These are phyloP conservation scores for Suillus occidentalis DNA, from an alignment of 768 basidiomycete species.

Conservation along the genomic window DNA sequence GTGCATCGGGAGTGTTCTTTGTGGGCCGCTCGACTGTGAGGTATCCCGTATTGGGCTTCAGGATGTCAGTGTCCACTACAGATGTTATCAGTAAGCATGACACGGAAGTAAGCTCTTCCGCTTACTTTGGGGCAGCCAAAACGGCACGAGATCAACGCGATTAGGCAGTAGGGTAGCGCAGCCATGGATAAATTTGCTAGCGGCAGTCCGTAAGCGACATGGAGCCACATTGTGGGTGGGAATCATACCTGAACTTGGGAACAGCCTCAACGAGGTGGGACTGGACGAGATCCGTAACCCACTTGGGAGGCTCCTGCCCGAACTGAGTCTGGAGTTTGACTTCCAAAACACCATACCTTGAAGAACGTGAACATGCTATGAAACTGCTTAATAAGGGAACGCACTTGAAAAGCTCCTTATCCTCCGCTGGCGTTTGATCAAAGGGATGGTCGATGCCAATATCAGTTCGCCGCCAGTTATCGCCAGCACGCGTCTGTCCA, in stretches of 20 bases:
- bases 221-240: neutral
- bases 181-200: slow-evolving; percentile 92
- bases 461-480: slow-evolving; percentile 94
- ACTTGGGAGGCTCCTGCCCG: slow-evolving; percentile 93
- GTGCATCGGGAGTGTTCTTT: slow-evolving; percentile 44
- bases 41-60: slow-evolving; percentile 86
- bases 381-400: slow-evolving; percentile 17
- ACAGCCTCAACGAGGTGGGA: slow-evolving; percentile 96
- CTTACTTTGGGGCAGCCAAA: slow-evolving; percentile 96
- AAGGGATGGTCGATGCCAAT: slow-evolving; percentile 73
- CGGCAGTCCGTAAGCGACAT: slow-evolving; percentile 7
- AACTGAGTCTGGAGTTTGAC: slow-evolving; percentile 96
- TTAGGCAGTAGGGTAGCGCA: slow-evolving; percentile 91
- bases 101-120: neutral
- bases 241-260: slow-evolving; percentile 86
- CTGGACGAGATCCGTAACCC: slow-evolving; percentile 95
- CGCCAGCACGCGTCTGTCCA: slow-evolving; percentile 65
- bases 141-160: slow-evolving; percentile 94
- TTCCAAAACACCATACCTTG: slow-evolving; percentile 88
- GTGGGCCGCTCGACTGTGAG: slow-evolving; percentile 79
- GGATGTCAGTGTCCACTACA: slow-evolving; percentile 91
- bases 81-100: slow-evolving; percentile 4
- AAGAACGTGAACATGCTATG: neutral
- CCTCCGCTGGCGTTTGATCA: slow-evolving; percentile 50
- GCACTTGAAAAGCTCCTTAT: slow-evolving; percentile 91